These are phyloP conservation scores for Magnolia changhungtana DNA, from an alignment of 164 flowering plant species.

Conservation along the genomic window DNA sequence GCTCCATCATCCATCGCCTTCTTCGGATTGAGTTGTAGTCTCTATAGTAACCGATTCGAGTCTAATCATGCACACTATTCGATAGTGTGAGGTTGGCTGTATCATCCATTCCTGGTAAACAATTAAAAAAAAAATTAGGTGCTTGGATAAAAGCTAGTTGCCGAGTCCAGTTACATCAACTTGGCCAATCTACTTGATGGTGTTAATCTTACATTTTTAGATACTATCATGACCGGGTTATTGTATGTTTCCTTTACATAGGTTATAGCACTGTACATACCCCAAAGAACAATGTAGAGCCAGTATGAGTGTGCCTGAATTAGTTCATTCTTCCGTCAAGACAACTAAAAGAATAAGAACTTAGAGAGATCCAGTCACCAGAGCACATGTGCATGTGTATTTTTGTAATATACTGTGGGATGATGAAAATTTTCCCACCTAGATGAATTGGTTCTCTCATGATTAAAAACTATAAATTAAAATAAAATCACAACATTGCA, in stretches of 20 bases:
- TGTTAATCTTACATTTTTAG: constrained; percentile 12
- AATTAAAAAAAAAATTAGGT: background rate
- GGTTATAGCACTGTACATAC: constrained; percentile 20
- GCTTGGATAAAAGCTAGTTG: too few species aligned
- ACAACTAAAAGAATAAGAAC: background rate
- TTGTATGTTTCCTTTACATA: constrained; percentile 19
- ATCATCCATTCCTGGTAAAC: constrained; percentile 70
- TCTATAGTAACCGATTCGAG: constrained; percentile 56
- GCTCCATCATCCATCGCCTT: constrained; percentile 44
- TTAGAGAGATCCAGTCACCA: too few species aligned
- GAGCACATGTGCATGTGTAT: too few species aligned
- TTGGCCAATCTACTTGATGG: background rate
- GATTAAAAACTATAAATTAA: too few species aligned
- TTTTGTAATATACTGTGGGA: too few species aligned
- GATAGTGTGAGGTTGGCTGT: constrained; percentile 66
- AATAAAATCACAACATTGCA: too few species aligned
- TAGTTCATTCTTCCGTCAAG: background rate
- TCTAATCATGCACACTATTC: constrained; percentile 50
- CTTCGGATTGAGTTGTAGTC: constrained; percentile 46
- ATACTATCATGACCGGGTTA: constrained; percentile 17
- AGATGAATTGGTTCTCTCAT: too few species aligned
- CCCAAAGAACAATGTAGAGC: constrained; percentile 23
- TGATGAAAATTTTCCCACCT: too few species aligned
- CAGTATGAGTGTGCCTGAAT: constrained; percentile 21
- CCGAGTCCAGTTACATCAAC: background rate